A percentile compares a stretch with the other conserved stretches of the same genome.
Conservation (phyloP, 352 stramenopile genomes). For the Halophytophthora batemanensis region DNA sequence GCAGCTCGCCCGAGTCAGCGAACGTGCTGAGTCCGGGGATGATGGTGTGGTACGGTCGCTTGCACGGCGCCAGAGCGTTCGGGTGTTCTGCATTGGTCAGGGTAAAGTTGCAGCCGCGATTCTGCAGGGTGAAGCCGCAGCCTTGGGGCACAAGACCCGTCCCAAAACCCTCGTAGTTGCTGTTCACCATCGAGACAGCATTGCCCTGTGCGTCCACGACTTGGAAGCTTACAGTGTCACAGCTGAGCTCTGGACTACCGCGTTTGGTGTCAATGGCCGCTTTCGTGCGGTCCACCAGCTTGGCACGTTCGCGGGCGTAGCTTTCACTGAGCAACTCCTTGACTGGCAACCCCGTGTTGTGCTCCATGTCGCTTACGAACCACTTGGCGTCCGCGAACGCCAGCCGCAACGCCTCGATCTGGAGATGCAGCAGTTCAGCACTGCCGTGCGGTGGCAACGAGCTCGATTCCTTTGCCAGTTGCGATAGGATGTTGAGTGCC, state of each 20-base stretch:
- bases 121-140: slow-evolving; percentile 97
- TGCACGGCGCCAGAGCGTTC: slow-evolving; percentile 89
- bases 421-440: slow-evolving; percentile 82
- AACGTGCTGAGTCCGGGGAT: slow-evolving; percentile 94
- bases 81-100: slow-evolving; percentile 83
- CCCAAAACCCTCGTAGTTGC: slow-evolving; percentile 97
- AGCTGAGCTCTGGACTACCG: slow-evolving; percentile 61
- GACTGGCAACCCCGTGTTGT: slow-evolving; percentile 49
- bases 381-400: slow-evolving; percentile 92
- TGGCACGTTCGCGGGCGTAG: slow-evolving; percentile 61
- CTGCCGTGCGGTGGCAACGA: slow-evolving; percentile 39
- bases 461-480: slow-evolving; percentile 42
- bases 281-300: slow-evolving; percentile 36
- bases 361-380: slow-evolving; percentile 81
- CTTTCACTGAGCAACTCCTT: slow-evolving; percentile 73
- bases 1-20: slow-evolving; percentile 80
- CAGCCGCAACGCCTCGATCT: slow-evolving; percentile 92
- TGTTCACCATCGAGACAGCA: slow-evolving; percentile 98
- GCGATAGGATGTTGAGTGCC: slow-evolving; percentile 90
- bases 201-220: slow-evolving; percentile 95
- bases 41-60: slow-evolving; percentile 98
- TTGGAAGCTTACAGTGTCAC: slow-evolving; percentile 95
- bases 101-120: slow-evolving; percentile 94
- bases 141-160: slow-evolving; percentile 91
- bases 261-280: slow-evolving; percentile 53